Percentiles rank a stretch among this genome's conserved stretches.
phyloP scores from a whole-genome alignment of 441 rosid genomes.

The Melastoma candidum region DNA sequence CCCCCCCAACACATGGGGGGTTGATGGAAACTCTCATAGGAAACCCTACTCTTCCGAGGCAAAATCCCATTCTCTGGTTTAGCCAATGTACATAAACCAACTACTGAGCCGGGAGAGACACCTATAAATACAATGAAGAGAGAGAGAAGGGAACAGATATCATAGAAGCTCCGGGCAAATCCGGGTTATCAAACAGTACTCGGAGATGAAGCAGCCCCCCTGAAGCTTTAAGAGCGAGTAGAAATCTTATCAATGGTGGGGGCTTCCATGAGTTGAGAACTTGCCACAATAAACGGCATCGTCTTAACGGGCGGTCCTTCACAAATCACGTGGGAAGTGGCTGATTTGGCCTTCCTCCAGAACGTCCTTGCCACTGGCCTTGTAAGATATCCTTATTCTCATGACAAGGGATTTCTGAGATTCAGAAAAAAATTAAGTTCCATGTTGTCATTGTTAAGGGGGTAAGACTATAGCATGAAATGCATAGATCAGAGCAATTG shows the following conservation, averaged over 20 bases:
- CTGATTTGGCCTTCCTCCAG: slow-evolving; percentile 91
- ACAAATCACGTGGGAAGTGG: slow-evolving; percentile 76
- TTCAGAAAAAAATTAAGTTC: neutral
- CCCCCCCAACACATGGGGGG: too few species aligned
- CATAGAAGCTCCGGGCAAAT: slow-evolving; percentile 4
- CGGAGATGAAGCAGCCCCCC: slow-evolving; percentile 15
- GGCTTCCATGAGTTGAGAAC: neutral
- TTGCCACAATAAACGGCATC: slow-evolving; percentile 10
- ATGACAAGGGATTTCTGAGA: slow-evolving; percentile 89
- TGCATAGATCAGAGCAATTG: neutral
- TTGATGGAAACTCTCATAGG: too few species aligned
- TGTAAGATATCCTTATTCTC: slow-evolving; percentile 90
- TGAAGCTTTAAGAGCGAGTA: slow-evolving; percentile 19
- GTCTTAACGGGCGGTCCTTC: slow-evolving; percentile 22
- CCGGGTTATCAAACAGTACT: slow-evolving; percentile 15
- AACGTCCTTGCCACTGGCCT: slow-evolving; percentile 55
- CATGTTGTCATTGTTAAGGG: neutral
- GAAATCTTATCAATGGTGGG: slow-evolving; percentile 3
- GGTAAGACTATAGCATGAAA: neutral
- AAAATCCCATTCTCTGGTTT: slow-evolving; percentile 3
- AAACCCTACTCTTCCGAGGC: neutral
- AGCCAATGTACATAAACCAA: slow-evolving; percentile 43
- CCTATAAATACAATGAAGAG: slow-evolving; percentile 7
- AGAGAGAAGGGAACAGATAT: slow-evolving; percentile 4
- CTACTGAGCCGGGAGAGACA: slow-evolving; percentile 13